Evolutionary conservation across 2,329 filamentous ascomycete species (phyloP), one percentile per base, ranked within the genome.

Genomic region (Fusarium concolor): DNA sequence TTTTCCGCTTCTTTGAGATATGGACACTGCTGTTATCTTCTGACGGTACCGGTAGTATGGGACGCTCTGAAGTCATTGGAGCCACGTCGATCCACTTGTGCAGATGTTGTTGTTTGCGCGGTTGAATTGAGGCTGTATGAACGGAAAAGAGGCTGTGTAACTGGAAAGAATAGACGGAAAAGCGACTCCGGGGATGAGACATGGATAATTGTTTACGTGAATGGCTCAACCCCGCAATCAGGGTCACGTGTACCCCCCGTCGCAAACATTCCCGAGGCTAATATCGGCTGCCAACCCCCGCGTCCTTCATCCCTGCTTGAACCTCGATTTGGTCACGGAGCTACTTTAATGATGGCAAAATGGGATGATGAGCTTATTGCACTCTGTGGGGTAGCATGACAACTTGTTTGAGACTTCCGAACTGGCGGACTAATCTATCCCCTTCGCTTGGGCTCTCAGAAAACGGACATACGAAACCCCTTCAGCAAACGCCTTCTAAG

Each of bases 1-100:
- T 72, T 71, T 74, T 73, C 71, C 71, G 71, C 7, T 55, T 73
- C 42, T 53, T 72, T 12, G 60, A 33, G 4, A 47, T 38, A 35
- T 59, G 45, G 5, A 45, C 56, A 47, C 41, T 43, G 22, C n/a
- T 46, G 29, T 33, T 43, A 49, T 63, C 63, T 44, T 59, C 61
- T 31, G 59, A 47, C 11, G 58, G 47, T 20, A 35, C 45, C 12
- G 64, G 49, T 5, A 67, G 39, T 14, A 68, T 58, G 14, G 61
- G 41, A n/a, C 46, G 62, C 35, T 67, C 63, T 31, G 65, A 38
- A 50, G 53, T 39, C 64, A 67, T 67, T 42, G 61, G 35, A 43
- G 41, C 41, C 45, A 52, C 41, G 41, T 20, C 22, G 44, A 44
- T 46, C 26, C 44, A 51, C 45, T 22, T 15, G 39, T 37, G n/a